phyloP scores from a whole-genome alignment of 2,329 filamentous ascomycete species.

The Aureobasidium mangrovei region DNA sequence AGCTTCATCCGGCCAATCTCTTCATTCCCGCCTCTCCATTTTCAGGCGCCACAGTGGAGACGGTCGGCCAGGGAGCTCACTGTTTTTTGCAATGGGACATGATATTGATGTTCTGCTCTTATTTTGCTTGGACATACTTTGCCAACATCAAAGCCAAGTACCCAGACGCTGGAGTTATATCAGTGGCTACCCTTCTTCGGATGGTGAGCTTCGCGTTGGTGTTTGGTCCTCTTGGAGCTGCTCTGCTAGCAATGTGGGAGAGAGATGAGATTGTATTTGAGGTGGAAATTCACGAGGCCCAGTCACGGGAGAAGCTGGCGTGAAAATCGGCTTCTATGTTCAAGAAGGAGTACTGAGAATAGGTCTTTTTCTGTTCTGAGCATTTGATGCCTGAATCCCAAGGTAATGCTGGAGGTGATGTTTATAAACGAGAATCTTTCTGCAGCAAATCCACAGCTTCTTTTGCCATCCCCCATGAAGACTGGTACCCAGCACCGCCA shows the following conservation, averaged over 20 bases:
- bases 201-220: neutral
- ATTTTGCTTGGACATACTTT: constrained; percentile 4
- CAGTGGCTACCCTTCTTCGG: neutral
- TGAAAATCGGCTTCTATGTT: neutral
- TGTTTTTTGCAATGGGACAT: constrained; percentile 14
- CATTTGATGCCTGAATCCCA: no score
- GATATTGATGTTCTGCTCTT: constrained; percentile 2
- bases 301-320: no score
- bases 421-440: constrained; percentile 5
- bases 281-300: neutral
- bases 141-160: neutral
- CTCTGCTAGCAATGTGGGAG: constrained; percentile 2
- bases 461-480: constrained; percentile 14
- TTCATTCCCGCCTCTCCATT: constrained; percentile 4
- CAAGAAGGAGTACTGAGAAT: neutral
- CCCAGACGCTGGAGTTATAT: neutral
- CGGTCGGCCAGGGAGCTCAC: constrained; percentile 7
- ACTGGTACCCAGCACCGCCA: constrained; percentile 59
- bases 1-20: neutral
- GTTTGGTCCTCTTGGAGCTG: constrained; percentile 1
- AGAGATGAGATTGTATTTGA: constrained; percentile 9
- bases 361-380: neutral
- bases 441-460: constrained; percentile 8
- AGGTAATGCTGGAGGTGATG: neutral
- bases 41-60: neutral